These are phyloP conservation scores for Platanthera zijinensis DNA, from an alignment of 106 monocot species.

Conservation along the genomic window DNA sequence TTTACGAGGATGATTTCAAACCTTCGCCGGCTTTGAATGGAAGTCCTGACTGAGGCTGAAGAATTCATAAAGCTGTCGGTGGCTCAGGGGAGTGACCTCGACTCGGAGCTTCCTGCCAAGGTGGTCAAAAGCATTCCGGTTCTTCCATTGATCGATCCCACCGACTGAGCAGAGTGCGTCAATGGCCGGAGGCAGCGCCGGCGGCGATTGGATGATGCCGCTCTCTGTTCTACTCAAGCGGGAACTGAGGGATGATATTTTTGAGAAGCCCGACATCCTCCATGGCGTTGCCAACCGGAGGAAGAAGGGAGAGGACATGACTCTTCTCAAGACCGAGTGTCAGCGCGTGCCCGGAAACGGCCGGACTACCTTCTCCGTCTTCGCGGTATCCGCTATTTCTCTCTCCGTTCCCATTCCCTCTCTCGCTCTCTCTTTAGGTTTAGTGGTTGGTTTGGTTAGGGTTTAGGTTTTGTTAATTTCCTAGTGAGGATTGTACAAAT, in stretches of 20 bases:
- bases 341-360: slow-evolving; percentile 41
- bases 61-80: not conserved
- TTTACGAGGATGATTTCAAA: too few species aligned
- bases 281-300: slow-evolving; percentile 59
- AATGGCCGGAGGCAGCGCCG: slow-evolving; percentile 2
- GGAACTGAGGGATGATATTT: slow-evolving; percentile 53
- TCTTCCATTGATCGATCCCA: not conserved
- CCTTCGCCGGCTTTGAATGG: not conserved
- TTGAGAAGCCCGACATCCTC: slow-evolving; percentile 59
- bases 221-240: slow-evolving; percentile 68
- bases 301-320: slow-evolving; percentile 91
- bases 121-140: not conserved
- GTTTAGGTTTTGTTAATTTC: not conserved
- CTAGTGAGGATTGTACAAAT: not conserved
- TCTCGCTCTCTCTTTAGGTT: not conserved
- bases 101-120: not conserved
- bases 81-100: not conserved
- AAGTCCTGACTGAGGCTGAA: not conserved
- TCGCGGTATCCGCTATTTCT: slow-evolving; percentile 36
- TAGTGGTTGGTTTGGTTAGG: not conserved
- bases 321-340: slow-evolving; percentile 58
- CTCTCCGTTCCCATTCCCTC: not conserved
- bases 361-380: slow-evolving; percentile 57
- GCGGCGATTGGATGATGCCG: slow-evolving; percentile 39
- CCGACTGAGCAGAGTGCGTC: not conserved